Conservation (phyloP, 805 yeast genomes). For the Candida golubevii region DNA sequence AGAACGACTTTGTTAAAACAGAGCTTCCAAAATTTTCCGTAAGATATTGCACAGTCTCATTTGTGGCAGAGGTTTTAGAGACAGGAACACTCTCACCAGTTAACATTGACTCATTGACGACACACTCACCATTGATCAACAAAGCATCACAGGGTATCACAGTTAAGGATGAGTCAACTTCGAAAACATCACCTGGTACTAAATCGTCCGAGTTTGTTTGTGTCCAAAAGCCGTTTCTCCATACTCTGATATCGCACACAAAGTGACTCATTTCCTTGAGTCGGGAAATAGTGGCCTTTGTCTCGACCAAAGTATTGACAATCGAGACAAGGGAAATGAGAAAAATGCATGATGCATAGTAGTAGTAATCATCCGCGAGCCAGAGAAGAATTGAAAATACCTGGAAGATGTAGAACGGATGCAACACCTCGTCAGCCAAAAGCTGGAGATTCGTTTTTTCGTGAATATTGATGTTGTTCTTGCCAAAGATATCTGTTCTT, state of each 20-base stretch:
- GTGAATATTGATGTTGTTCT: slow-evolving; percentile 67
- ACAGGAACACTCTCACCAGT: slow-evolving; percentile 99
- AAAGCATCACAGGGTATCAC: slow-evolving; percentile 87
- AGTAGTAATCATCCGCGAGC: slow-evolving; percentile 88
- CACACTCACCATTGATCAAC: slow-evolving; percentile 85
- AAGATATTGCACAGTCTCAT: slow-evolving; percentile 55
- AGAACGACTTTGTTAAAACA: slow-evolving; percentile 64
- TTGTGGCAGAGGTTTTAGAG: slow-evolving; percentile 65
- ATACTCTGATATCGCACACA: slow-evolving; percentile 79
- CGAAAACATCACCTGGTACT: slow-evolving; percentile 95
- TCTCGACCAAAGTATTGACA: slow-evolving; percentile 78
- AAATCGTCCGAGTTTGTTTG: slow-evolving; percentile 69
- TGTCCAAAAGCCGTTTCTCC: slow-evolving; percentile 92
- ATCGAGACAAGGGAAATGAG: slow-evolving; percentile 80
- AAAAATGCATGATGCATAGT: slow-evolving; percentile 90
- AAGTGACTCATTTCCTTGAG: slow-evolving; percentile 69
- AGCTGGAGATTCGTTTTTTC: slow-evolving; percentile 65
- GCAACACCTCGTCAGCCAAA: slow-evolving; percentile 81
- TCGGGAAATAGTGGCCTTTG: slow-evolving; percentile 67
- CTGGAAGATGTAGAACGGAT: slow-evolving; percentile 95
- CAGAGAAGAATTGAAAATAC: slow-evolving; percentile 87
- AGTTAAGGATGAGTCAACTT: slow-evolving; percentile 76
- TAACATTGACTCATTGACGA: slow-evolving; percentile 95
- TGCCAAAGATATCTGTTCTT: slow-evolving; percentile 70
- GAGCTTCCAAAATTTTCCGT: slow-evolving; percentile 61